Evolutionary conservation across 345 rosid genomes (phyloP).

Genomic region (Gynandropsis gynandra): DNA sequence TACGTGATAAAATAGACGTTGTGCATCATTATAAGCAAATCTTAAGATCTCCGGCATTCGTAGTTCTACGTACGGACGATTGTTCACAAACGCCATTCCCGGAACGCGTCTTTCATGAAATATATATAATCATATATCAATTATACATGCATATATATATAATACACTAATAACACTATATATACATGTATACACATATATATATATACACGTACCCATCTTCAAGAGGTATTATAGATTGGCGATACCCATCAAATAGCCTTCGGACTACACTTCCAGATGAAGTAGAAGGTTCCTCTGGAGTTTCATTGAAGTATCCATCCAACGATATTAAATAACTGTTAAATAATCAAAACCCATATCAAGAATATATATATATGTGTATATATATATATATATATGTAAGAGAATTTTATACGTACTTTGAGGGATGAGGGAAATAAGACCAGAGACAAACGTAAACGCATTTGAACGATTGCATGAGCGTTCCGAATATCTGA

Average conservation of each 20-base stretch:
- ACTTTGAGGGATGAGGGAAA: conserved; percentile 38
- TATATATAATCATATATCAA: neutral
- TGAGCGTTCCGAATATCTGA: conserved; percentile 36
- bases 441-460: conserved; percentile 69
- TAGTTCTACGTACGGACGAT: conserved; percentile 45
- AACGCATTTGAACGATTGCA: conserved; percentile 40
- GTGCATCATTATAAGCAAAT: conserved; percentile 35
- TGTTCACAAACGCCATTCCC: conserved; percentile 55
- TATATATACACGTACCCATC: conserved; percentile 25
- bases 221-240: conserved; percentile 27
- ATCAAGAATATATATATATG: neutral
- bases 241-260: conserved; percentile 45
- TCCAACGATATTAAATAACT: conserved; percentile 47
- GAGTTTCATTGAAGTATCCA: conserved; percentile 44
- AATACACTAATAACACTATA: neutral
- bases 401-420: conserved; percentile 5
- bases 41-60: conserved; percentile 35
- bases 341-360: neutral
- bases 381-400: neutral
- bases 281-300: conserved; percentile 35
- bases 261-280: conserved; percentile 35
- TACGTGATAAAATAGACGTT: conserved; percentile 63
- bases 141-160: neutral
- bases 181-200: neutral
- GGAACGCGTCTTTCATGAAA: conserved; percentile 42